Conservation (phyloP, 305 asterid species). For the Petunia hybrid region DNA sequence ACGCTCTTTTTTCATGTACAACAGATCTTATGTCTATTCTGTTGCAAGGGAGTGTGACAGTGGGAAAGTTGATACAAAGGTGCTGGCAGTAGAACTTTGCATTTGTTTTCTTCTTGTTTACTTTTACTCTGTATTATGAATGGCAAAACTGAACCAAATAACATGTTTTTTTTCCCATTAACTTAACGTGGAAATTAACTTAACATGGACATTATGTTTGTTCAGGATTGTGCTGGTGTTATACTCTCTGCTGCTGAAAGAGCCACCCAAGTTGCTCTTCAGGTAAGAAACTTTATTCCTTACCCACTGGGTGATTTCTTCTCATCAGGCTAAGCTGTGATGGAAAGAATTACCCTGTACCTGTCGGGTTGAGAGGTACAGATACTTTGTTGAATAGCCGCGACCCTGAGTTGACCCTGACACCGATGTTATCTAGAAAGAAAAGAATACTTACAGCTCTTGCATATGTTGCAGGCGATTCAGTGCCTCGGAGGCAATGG, state of each 20-base stretch:
- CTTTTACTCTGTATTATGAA: constrained; percentile 11
- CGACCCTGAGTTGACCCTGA: too few relatives aligned
- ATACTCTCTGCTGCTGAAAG: constrained; percentile 92
- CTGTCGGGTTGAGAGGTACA: too few relatives aligned
- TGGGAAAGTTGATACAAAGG: constrained; percentile 78
- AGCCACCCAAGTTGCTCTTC: constrained; percentile 99
- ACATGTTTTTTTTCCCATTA: not conserved
- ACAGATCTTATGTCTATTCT: constrained; percentile 91
- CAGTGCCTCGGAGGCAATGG: constrained; percentile 98
- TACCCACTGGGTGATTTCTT: too few relatives aligned
- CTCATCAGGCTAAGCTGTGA: too few relatives aligned
- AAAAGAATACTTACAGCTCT: too few relatives aligned
- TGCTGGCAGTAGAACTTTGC: constrained; percentile 34
- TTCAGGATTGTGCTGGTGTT: constrained; percentile 97
- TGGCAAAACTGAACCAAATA: not conserved
- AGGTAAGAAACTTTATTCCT: constrained; percentile 53
- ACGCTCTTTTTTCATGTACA: constrained; percentile 26
- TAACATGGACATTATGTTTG: constrained; percentile 20
- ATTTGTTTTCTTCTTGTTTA: not conserved
- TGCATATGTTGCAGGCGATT: constrained; percentile 74
- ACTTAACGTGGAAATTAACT: not conserved
- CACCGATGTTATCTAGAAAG: too few relatives aligned
- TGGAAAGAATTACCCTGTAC: too few relatives aligned
- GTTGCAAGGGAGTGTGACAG: constrained; percentile 94
- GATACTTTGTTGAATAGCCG: too few relatives aligned